Conservation (phyloP, 441 rosid species). For the Erodium trifolium region DNA sequence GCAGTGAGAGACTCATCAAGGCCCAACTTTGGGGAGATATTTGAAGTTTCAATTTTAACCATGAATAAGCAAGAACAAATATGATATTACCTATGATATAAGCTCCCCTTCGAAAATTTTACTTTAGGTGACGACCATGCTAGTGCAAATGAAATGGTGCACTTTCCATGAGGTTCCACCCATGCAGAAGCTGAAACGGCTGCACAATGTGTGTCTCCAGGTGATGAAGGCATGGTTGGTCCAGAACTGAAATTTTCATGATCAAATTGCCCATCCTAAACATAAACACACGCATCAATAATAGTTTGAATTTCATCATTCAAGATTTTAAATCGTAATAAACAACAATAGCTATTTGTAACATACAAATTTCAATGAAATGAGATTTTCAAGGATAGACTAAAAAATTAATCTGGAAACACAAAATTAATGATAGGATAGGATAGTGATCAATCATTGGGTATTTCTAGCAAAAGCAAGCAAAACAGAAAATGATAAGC, state of each 20-base stretch:
- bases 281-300: constrained; percentile 12
- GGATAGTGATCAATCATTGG: neutral
- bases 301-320: neutral
- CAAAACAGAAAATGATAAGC: constrained; percentile 10
- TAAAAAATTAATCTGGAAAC: neutral
- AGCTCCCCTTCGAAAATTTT: constrained; percentile 81
- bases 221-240: constrained; percentile 59
- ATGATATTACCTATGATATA: constrained; percentile 52
- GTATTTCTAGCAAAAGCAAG: constrained; percentile 7
- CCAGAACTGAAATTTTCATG: constrained; percentile 59
- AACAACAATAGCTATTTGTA: neutral
- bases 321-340: neutral
- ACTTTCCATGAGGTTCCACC: constrained; percentile 97
- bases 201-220: constrained; percentile 84
- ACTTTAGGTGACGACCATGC: constrained; percentile 96
- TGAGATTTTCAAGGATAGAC: neutral
- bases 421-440: neutral
- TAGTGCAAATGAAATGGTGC: constrained; percentile 85
- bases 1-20: neutral
- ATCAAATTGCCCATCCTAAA: constrained; percentile 89
- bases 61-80: neutral
- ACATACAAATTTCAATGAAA: neutral
- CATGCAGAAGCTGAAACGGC: constrained; percentile 97
- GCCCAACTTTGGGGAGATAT: neutral
- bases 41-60: neutral